Evolutionary conservation across 2,329 filamentous ascomycete species (phyloP), one percentile per base, ranked within the genome.

Genomic region (Phoma herbarum): DNA sequence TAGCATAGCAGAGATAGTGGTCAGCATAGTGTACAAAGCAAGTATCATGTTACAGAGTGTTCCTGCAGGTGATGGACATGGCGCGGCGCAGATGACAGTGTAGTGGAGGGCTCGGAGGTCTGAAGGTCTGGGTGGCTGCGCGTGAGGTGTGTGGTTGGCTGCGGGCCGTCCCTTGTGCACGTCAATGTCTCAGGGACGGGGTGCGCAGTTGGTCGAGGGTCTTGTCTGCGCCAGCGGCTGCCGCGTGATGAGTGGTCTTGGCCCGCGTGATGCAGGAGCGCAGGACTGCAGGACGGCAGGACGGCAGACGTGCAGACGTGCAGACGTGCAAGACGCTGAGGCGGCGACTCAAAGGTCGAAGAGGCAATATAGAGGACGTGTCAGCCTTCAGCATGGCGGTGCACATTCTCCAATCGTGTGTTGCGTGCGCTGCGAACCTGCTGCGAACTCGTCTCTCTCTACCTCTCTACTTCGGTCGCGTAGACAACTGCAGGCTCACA

Each of bases 181-280:
- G 20, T n/a, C 18, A 20, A 11, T 39, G 35, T 39, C 35, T 39
- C 35, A 39, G 35, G 18, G 35, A n/a, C 16, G 35, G 26, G 16
- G 5, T 39, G 35, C n/a, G 7, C 4, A 8, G 35, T 39, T 39
- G 35, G n/a, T n/a, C 8, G 35, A 11, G 4, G 18, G 8, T 20
- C 31, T 10, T 12, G 20, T 37, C 31, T 52, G 49, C n/a, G n/a
- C 11, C 49, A 45, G 49, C 43, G 51, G 51, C 43, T 43, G 44
- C 26, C 44, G 35, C 52, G 45, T 56, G 52, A 56, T 39, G 45
- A n/a, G n/a, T 7, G 23, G 46, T 39, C 35, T 49, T 37, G 52
- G 52, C 45, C 37, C 52, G 52, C 45, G 52, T 56, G 52, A 56
- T 41, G 37, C 20, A 26, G 41, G 26, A 28, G 26, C 26, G 26